A percentile compares a stretch with the other conserved stretches of the same genome.
phyloP scores from a whole-genome alignment of 306 rosid species.

The Gillenia trifoliata region DNA sequence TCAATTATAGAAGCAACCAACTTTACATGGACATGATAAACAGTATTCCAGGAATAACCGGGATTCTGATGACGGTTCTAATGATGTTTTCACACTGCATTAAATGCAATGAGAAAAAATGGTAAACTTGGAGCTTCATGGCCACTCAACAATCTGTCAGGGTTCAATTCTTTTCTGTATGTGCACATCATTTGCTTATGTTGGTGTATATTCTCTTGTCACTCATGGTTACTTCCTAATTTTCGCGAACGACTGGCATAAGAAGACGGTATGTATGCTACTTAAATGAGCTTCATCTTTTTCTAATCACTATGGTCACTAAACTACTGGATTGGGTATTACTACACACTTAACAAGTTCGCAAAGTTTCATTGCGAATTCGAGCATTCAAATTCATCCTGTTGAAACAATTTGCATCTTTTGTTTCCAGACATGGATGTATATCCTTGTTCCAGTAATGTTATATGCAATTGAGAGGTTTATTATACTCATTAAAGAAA shows the following conservation, averaged over 20 bases:
- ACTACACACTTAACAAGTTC: no score
- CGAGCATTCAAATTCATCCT: neutral
- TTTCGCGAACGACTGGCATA: constrained; percentile 51
- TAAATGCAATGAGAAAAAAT: constrained; percentile 59
- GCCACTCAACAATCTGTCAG: constrained; percentile 55
- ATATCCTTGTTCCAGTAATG: constrained; percentile 47
- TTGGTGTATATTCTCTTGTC: constrained; percentile 53
- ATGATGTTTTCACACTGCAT: constrained; percentile 78
- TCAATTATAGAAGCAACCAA: constrained; percentile 47
- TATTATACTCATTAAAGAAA: constrained; percentile 35
- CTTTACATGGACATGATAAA: constrained; percentile 32
- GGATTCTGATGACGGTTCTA: constrained; percentile 53
- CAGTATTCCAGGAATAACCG: constrained; percentile 53
- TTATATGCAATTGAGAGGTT: constrained; percentile 63
- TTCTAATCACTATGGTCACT: neutral
- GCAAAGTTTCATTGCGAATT: neutral
- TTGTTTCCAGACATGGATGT: constrained; percentile 90
- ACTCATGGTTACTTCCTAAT: constrained; percentile 65
- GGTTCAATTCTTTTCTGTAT: constrained; percentile 92
- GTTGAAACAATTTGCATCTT: neutral
- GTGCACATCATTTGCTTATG: constrained; percentile 83
- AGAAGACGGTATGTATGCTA: constrained; percentile 58
- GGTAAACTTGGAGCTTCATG: constrained; percentile 50
- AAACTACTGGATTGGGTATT: neutral
- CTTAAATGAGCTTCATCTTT: neutral